Base-by-base conservation (phyloP, 345 rosid species). In the Salix udensis region DNA sequence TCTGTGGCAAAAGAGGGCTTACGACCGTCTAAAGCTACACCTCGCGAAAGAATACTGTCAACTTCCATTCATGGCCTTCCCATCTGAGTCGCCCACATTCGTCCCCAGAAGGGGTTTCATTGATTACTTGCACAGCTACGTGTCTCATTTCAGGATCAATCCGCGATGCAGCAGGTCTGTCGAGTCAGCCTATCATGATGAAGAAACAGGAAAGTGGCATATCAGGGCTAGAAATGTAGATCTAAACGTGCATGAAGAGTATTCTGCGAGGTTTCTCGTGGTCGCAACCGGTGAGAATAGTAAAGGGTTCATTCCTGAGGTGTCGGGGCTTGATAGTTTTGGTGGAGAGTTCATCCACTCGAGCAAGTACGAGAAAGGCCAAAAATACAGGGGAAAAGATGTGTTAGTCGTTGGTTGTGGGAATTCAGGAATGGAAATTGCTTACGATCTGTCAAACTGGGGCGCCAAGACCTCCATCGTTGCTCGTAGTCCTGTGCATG, bases 361-460 rank as follows among this genome's bases (percentile, higher is more conserved):
- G 2, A 82, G 23, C 40, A 13, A 68, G 44, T 82, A 74, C n/a
- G 62, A 6, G 0, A 78, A 68, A n/a, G 85, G 79, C 5, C 62
- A 28, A 24, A 34, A 3, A 8, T 78, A 46, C 28, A 4, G 5
- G 1, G 77, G 68, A 1, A 75, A 79, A 46, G 37, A 72, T 48
- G 82, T 79, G 30, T 52, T 79, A 70, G 80, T 79, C 7, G 82
- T 82, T 12, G 85, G 85, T 6, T 48, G 62, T 62, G 82, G 85
- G 2, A 82, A 82, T 72, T 82, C 85, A 1, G 85, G 85, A 6
- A 67, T 82, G 85, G 85, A 82, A 4, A 75, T 82, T 44, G 69
- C 77, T 6, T 79, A 40, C 44, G 84, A 81, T 13, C 52, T 81
- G 19, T 13, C 39, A 2, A 68, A 62, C 2, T 68, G n/a, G 2